A percentile compares a stretch with the other conserved stretches of the same genome.
These are phyloP conservation scores for Saturnispora dispora DNA, from an alignment of 805 yeast genomes.

Conservation along the genomic window DNA sequence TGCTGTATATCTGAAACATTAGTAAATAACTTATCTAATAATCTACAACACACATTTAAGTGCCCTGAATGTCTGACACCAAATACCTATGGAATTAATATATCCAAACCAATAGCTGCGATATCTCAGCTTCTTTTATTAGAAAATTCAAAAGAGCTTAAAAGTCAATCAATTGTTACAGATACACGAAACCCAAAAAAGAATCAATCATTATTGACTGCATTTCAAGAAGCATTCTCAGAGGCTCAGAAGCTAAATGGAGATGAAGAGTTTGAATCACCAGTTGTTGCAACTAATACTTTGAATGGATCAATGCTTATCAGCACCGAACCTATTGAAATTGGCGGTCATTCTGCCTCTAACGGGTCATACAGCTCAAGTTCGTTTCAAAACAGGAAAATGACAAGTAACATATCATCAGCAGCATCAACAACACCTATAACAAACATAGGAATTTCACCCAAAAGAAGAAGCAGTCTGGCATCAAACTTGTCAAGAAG, in stretches of 20 bases:
- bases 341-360: background rate
- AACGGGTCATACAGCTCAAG: background rate
- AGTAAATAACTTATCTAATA: conserved; percentile 11
- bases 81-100: background rate
- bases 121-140: background rate
- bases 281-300: background rate
- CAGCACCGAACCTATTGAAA: background rate
- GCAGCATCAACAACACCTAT: background rate
- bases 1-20: conserved; percentile 31
- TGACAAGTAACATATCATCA: background rate
- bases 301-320: background rate
- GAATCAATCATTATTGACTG: conserved; percentile 25
- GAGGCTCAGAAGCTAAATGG: conserved; percentile 18
- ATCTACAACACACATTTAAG: background rate
- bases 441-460: background rate
- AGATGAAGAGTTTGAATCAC: background rate
- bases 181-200: background rate
- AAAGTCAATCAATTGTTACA: background rate
- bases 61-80: conserved; percentile 1
- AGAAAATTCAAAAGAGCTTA: background rate
- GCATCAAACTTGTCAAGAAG: conserved; percentile 17
- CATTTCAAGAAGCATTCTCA: conserved; percentile 29
- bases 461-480: background rate
- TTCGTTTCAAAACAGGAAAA: background rate
- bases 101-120: background rate